These are phyloP conservation scores for Sordaria brevicollis DNA, from an alignment of 495 filamentous ascomycete species.

Conservation along the genomic window DNA sequence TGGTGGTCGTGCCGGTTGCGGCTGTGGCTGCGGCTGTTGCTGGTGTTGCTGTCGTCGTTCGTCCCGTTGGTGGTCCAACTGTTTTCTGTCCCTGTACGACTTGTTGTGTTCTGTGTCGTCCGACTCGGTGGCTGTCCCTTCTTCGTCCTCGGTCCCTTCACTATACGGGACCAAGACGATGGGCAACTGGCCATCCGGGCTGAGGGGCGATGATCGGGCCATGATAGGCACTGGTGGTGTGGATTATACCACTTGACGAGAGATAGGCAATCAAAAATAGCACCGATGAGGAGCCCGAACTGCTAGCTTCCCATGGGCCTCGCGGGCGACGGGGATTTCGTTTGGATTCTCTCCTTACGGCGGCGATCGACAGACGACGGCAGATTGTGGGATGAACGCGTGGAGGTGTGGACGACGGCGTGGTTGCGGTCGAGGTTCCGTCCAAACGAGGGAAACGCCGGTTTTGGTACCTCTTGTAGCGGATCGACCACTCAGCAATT, in stretches of 20 bases:
- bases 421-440: not conserved
- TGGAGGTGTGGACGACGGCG: not conserved
- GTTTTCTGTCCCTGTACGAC: conserved; percentile 1
- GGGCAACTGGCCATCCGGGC: conserved; percentile 13
- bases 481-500: not conserved
- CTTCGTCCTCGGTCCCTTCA: not conserved
- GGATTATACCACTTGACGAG: not conserved
- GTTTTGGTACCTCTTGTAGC: not conserved
- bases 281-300: not conserved
- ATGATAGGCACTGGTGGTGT: not conserved
- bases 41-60: not conserved
- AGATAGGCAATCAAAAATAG: not conserved
- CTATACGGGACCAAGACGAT: conserved; percentile 12
- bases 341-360: not conserved
- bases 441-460: not conserved
- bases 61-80: not conserved
- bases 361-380: not conserved
- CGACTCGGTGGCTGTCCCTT: not conserved
- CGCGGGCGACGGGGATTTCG: not conserved
- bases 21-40: not conserved
- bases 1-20: conserved; percentile 8
- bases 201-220: not conserved
- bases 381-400: not conserved
- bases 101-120: conserved; percentile 6
- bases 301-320: not conserved